Conservation (phyloP, 1,139 yeast species). For the Hyphopichia burtonii region DNA sequence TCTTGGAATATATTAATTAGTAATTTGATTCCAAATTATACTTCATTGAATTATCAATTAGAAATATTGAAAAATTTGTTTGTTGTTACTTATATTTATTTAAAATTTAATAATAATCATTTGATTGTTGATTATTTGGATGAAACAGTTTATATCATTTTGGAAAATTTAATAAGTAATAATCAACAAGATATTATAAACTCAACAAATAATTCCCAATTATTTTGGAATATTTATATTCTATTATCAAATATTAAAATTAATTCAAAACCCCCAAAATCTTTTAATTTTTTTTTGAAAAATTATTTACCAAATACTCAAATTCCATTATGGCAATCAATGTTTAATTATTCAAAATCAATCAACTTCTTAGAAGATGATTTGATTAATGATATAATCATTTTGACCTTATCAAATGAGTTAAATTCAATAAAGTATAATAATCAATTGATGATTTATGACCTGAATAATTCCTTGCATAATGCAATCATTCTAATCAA, state of each 20-base stretch:
- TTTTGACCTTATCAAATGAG: slow-evolving; percentile 43
- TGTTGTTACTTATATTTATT: slow-evolving; percentile 28
- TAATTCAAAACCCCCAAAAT: slow-evolving; percentile 37
- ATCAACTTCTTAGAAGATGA: slow-evolving; percentile 12
- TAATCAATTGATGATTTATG: slow-evolving; percentile 31
- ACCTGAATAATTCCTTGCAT: slow-evolving; percentile 42
- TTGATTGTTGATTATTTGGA: slow-evolving; percentile 46
- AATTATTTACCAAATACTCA: slow-evolving; percentile 18
- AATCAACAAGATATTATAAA: slow-evolving; percentile 7
- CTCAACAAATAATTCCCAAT: slow-evolving; percentile 16
- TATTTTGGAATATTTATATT: slow-evolving; percentile 47
- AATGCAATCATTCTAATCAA: slow-evolving; percentile 48
- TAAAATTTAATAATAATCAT: slow-evolving; percentile 32
- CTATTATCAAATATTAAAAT: slow-evolving; percentile 38
- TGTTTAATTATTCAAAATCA: slow-evolving; percentile 29
- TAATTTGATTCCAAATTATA: slow-evolving; percentile 43
- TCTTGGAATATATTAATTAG: slow-evolving; percentile 46
- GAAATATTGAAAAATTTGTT: slow-evolving; percentile 37
- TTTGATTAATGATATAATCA: slow-evolving; percentile 30
- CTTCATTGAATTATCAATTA: slow-evolving; percentile 33
- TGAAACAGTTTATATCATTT: slow-evolving; percentile 40
- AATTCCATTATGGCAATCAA: slow-evolving; percentile 14
- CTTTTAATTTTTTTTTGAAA: slow-evolving; percentile 33
- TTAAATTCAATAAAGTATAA: slow-evolving; percentile 33
- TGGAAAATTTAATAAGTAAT: slow-evolving; percentile 20